Evolutionary conservation across 164 flowering plant genomes (phyloP), one percentile per base, ranked within the genome.

Genomic region (Paratinospora sagittata): DNA sequence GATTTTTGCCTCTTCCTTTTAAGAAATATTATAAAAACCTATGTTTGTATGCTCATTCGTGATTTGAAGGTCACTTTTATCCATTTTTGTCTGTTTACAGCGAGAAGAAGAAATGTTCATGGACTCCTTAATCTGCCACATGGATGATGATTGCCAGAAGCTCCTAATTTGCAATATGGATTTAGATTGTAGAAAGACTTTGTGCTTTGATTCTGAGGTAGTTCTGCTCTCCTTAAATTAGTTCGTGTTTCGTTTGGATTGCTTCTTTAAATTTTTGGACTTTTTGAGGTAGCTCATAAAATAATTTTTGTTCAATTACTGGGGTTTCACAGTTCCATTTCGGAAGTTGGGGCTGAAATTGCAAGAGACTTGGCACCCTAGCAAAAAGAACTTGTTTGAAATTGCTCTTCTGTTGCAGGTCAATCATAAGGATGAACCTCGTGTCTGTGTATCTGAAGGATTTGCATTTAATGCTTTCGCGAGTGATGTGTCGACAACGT

Each of bases 161-260:
- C 87, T 92, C 73, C 80, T 94, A 43, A 85, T 92, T 47, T 94
- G 98, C 84, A 92, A 88, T 82, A 81, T 85, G 88, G 98, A 93
- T 75, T 68, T 82, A 66, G 91, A 89, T 43, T 93, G 96, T 75
- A 82, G 79, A 71, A 95, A 86, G 85, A 84, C 87, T 3, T 83
- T 95, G 68, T 87, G 82, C 17, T 90, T 90, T 78, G 90, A 92
- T 72, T 85, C 88, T 63, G 97, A 92, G 97, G 98, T 94, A 84
- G 65, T 65, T 37, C 65, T 68, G 11, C 41, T 23, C 65, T 63
- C 63, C 60, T 8, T n/a, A 52, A 16, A 16, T 17, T 16, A 52
- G 23, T 52, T 52, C 0, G 14, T 52, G 8, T n/a, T 52, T 49
- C 57, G 10, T 52, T 52, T 52, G n/a, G 8, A 52, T 52, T 16